Base-by-base conservation (phyloP, 2,329 filamentous ascomycete species). In the Annulohypoxylon truncatum region DNA sequence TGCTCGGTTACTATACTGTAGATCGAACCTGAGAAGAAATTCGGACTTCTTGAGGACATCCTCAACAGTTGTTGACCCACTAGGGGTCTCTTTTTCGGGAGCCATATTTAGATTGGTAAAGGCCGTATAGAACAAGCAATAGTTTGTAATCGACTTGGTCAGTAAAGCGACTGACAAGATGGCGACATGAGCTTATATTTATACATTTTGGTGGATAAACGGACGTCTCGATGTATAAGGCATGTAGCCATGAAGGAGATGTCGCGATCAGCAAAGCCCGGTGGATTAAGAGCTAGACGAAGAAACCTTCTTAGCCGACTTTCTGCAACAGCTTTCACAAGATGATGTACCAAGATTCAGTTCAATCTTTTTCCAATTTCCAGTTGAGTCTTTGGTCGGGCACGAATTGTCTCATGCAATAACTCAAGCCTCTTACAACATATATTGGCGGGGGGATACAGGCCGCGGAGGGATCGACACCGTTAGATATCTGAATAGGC, bases 1-100 rank as follows among this genome's bases (percentile, higher is more conserved):
- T 35, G 48, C 28, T 3, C 48, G 28, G 29, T 51, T 51, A 13
- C 48, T 51, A 22, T 51, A 51, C 18, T 51, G 48, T 10, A 51
- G 6, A 51, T 51, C 48, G 28, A 51, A 51, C 28, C 22, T 51
- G 48, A 51, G 28, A 51, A 51, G 48, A 51, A 24, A 51, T 2
- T 51, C 28, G 20, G 48, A 35, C 33, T 13, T 13, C 33, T 35
- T 35, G 12, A 35, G 13, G 12, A 35, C 33, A 15, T 35, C 13
- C n/a, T 35, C 12, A 5, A 35, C 26, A 28, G 26, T 28, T 28
- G 26, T 28, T 28, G 26, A 28, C 26, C 26, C 26, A 4, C 7
- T 28, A 3, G 26, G 26, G 26, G 26, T 28, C 26, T 28, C 26
- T 28, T 28, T 35, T 35, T n/a, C 33, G 2, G 33, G 13, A 35